These are phyloP conservation scores for Veloporphyrellus conicus DNA, from an alignment of 1,284 basidiomycete species.

Conservation along the genomic window DNA sequence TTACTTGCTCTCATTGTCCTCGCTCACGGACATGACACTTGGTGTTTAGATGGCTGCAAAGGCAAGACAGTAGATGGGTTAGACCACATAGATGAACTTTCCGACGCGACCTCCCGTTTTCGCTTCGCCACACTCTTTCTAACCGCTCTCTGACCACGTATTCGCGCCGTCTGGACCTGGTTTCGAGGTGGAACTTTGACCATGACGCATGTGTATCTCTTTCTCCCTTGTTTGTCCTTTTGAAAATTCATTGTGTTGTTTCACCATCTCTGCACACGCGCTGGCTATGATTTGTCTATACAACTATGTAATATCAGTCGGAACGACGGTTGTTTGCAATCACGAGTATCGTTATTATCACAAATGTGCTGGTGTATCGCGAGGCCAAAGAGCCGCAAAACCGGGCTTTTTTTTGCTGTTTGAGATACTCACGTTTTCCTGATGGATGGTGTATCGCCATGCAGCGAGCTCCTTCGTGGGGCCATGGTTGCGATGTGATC, in stretches of 20 bases:
- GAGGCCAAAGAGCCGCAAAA: too few species aligned
- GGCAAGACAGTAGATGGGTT: slow-evolving; percentile 43
- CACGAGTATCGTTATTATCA: slow-evolving; percentile 2
- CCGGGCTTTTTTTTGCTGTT: too few species aligned
- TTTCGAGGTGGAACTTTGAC: not conserved
- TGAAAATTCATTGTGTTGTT: not conserved
- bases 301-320: slow-evolving; percentile 27
- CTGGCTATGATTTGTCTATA: slow-evolving; percentile 17
- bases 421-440: too few species aligned
- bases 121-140: slow-evolving; percentile 4
- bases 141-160: not conserved
- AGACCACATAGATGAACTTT: slow-evolving; percentile 3
- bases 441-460: too few species aligned
- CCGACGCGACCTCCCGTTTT: not conserved
- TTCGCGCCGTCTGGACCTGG: not conserved
- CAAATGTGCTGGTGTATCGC: not conserved
- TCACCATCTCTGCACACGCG: not conserved
- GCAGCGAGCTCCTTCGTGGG: too few species aligned
- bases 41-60: slow-evolving; percentile 45
- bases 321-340: slow-evolving; percentile 3
- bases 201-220: slow-evolving; percentile 1
- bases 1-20: not conserved
- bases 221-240: not conserved
- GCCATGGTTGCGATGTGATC: too few species aligned
- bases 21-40: slow-evolving; percentile 33